Conservation (phyloP, 345 rosid genomes). For the Bruguiera gymnorhiza region DNA sequence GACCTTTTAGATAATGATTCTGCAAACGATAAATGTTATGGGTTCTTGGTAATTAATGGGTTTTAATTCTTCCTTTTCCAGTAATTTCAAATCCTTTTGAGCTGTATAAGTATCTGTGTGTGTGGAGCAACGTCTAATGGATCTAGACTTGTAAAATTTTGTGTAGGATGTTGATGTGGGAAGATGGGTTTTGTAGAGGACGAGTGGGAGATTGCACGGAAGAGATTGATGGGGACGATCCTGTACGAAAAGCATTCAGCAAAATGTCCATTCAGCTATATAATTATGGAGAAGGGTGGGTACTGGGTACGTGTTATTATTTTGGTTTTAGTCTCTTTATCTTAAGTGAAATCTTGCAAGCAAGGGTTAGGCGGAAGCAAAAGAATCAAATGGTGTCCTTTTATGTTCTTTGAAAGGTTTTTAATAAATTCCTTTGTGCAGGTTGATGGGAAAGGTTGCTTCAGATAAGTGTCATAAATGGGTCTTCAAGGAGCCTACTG, state of each 20-base stretch:
- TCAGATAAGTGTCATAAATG: constrained; percentile 99
- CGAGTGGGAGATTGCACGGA: constrained; percentile 72
- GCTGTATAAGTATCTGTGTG: neutral
- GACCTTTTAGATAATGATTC: neutral
- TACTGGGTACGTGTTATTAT: constrained; percentile 81
- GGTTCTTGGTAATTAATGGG: constrained; percentile 10
- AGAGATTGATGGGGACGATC: constrained; percentile 87
- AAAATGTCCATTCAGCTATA: constrained; percentile 99
- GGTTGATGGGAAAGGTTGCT: constrained; percentile 99
- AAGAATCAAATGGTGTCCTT: neutral
- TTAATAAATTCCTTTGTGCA: constrained; percentile 23
- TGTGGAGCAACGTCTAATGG: too few species aligned
- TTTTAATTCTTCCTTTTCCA: neutral
- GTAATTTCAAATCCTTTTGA: neutral
- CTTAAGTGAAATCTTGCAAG: neutral
- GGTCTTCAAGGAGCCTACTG: constrained; percentile 97
- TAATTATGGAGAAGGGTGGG: constrained; percentile 99
- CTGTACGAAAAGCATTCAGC: constrained; percentile 97
- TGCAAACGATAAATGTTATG: constrained; percentile 4
- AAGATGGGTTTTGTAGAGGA: constrained; percentile 95
- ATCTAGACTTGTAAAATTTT: neutral
- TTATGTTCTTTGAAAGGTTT: constrained; percentile 11
- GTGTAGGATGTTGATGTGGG: constrained; percentile 99
- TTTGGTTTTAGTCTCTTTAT: constrained; percentile 12
- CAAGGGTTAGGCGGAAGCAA: neutral